Evolutionary conservation across 1,284 basidiomycete genomes (phyloP), one percentile per base, ranked within the genome.

Genomic region (Ustilago curta): DNA sequence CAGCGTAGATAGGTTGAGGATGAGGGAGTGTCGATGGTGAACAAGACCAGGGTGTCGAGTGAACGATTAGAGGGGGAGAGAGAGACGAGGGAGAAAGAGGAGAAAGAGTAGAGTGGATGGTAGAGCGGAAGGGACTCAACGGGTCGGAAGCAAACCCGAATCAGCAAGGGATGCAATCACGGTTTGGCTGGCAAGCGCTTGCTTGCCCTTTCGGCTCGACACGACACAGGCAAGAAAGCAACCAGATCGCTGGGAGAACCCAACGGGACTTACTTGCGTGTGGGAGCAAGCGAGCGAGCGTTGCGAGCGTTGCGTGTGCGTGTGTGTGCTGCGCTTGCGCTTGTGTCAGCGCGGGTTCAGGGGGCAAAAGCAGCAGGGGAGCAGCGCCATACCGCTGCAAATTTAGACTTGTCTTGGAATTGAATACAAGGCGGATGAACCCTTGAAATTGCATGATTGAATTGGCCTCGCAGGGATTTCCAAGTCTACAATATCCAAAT

Each of bases 131-230:
- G 14, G 35, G 35, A 37, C 3, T 14, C 35, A 8, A 19, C 29
- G 35, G 35, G 35, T 48, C 47, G 47, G 47, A 48, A 48, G 29
- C 47, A 8, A 31, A 48, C n/a, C 47, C 47, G 47, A 48, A 48
- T 48, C 27, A 48, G 12, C 2, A 25, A 25, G 21, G 11, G 43
- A 44, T 25, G 45, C 14, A 45, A 45, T 4, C 27, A n/a, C 45
- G 27, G 21, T 23, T n/a, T 35, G 31, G 31, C 31, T 23, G 19
- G 23, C 48, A 31, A 49, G 48, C 47, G 16, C 16, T 47, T 47
- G 16, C 16, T 47, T 47, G 45, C 5, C 27, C 45, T 48, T 48
- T 48, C 47, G 47, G 47, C 47, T 48, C 27, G 11, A 32, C 31
- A 12, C 8, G 35, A 37, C 35, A 37, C 31, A 37, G 12, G 14